phyloP scores from a whole-genome alignment of 169 alveolate species.

The Ichthyophthirius multifiliis region DNA sequence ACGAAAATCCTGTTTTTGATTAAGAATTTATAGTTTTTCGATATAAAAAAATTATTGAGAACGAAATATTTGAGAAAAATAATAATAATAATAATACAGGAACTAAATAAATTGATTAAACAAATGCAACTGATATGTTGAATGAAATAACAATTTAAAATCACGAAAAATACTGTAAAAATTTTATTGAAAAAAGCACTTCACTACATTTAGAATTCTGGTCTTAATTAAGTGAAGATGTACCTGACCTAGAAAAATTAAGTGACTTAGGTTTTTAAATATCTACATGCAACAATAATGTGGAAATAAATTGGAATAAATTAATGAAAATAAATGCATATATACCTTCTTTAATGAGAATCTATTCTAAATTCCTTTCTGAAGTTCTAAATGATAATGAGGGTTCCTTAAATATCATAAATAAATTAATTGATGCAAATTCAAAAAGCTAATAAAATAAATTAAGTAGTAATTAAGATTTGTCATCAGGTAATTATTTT shows the following conservation, averaged over 20 bases:
- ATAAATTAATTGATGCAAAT: conserved; percentile 8
- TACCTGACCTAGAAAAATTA: conserved; percentile 60
- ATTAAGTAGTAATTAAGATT: neutral
- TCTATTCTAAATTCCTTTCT: conserved; percentile 53
- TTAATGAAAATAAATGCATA: conserved; percentile 54
- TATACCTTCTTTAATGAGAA: conserved; percentile 40
- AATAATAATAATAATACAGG: conserved; percentile 17
- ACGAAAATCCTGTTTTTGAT: conserved; percentile 62
- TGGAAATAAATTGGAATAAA: conserved; percentile 51
- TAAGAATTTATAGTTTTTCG: conserved; percentile 60
- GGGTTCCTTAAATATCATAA: conserved; percentile 46
- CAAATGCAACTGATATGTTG: conserved; percentile 48
- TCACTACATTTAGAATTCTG: conserved; percentile 59
- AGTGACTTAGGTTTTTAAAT: conserved; percentile 63
- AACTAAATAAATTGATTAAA: conserved; percentile 41
- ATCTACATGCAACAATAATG: conserved; percentile 41
- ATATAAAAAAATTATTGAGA: conserved; percentile 43
- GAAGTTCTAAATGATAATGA: conserved; percentile 54
- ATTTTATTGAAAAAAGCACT: conserved; percentile 39
- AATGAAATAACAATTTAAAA: conserved; percentile 50
- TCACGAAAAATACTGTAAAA: conserved; percentile 45
- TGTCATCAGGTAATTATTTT: neutral
- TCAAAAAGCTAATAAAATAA: neutral
- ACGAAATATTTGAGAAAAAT: conserved; percentile 33
- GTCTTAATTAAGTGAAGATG: conserved; percentile 51